Conservation (phyloP, 257 asterid species). For the Buddleja alternifolia region DNA sequence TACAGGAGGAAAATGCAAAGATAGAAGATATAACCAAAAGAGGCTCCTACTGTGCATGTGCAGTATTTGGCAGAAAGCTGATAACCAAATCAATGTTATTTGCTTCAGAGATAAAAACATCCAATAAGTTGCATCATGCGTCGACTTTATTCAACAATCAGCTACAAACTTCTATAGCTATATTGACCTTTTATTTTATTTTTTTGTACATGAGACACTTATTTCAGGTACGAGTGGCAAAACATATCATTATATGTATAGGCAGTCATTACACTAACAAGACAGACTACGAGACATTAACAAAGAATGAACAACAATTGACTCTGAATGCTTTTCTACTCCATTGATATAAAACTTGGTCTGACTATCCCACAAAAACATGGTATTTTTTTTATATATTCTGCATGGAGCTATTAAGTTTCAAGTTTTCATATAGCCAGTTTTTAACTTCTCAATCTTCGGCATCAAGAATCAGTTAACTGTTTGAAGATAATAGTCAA, state of each 20-base stretch:
- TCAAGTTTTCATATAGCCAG: background rate
- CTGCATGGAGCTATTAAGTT: too few species aligned
- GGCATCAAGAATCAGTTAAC: background rate
- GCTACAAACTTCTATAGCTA: background rate
- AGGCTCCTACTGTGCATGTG: constrained; percentile 9
- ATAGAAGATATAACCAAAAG: constrained; percentile 23
- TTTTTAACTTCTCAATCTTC: background rate
- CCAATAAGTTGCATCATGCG: background rate
- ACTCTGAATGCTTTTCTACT: background rate
- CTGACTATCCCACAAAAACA: too few species aligned
- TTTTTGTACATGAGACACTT: background rate
- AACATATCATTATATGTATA: too few species aligned
- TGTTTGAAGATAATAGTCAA: background rate
- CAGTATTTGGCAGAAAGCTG: constrained; percentile 1
- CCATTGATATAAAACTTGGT: too few species aligned
- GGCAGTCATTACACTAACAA: background rate
- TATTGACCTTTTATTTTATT: background rate
- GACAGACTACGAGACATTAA: background rate
- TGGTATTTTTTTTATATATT: too few species aligned
- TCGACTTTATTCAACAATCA: background rate
- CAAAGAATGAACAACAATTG: background rate
- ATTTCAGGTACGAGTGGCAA: background rate
- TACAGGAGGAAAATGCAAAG: background rate
- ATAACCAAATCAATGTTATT: background rate
- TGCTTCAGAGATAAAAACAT: background rate